phyloP scores from a whole-genome alignment of 2,329 filamentous ascomycete genomes.

The Sporothrix dimorphospora region DNA sequence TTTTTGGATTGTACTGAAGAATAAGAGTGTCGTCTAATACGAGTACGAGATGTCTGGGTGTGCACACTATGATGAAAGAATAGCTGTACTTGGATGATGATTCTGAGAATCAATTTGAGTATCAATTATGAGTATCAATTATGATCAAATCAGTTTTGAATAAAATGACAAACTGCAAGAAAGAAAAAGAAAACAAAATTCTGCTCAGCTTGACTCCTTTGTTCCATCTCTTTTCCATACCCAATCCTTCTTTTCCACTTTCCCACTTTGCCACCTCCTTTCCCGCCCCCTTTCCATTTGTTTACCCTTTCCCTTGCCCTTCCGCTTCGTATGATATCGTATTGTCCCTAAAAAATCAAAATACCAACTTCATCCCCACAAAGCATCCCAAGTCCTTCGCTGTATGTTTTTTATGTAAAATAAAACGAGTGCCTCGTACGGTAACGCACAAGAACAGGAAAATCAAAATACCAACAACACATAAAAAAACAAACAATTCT shows the following conservation, averaged over 20 bases:
- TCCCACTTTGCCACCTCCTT: not conserved
- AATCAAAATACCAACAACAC: not conserved
- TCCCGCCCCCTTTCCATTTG: not conserved
- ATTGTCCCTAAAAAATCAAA: conserved; percentile 3
- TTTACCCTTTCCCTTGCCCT: not conserved
- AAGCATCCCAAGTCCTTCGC: not conserved
- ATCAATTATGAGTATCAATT: not conserved
- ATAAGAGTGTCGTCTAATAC: not conserved
- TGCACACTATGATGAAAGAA: not conserved
- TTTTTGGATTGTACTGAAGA: not conserved
- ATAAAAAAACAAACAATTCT: not conserved
- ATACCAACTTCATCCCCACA: not conserved
- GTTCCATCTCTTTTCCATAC: not conserved
- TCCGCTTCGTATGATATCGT: not conserved
- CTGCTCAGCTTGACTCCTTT: not conserved
- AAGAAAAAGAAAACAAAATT: not conserved
- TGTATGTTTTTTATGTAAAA: not conserved
- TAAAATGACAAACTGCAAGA: conserved; percentile 2
- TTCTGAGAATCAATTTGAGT: not conserved
- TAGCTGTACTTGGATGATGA: not conserved
- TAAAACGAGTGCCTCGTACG: not conserved
- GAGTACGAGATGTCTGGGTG: not conserved
- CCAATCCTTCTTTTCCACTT: not conserved
- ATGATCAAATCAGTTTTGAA: not conserved
- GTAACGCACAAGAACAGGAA: too few relatives aligned